Conservation (phyloP, 352 stramenopile species). For the Pythium guiyangense region DNA sequence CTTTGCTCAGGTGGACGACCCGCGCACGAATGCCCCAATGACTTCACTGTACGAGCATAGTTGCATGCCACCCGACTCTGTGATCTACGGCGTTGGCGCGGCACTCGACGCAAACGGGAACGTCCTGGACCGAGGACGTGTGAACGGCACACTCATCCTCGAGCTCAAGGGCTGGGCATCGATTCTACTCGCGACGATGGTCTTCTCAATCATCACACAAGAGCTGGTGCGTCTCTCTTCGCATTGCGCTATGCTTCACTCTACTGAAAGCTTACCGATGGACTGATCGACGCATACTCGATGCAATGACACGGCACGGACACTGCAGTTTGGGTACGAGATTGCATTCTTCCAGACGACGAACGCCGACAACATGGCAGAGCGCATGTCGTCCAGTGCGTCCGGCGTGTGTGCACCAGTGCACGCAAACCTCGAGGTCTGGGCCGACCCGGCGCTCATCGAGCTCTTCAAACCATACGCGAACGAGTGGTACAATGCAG, state of each 20-base stretch:
- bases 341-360: constrained; percentile 28
- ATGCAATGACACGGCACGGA: background rate
- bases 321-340: constrained; percentile 32
- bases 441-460: background rate
- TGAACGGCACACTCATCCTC: constrained; percentile 38
- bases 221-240: constrained; percentile 25
- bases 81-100: constrained; percentile 31
- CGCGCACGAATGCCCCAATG: constrained; percentile 17
- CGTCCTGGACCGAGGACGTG: constrained; percentile 20
- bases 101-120: constrained; percentile 20
- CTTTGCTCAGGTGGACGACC: constrained; percentile 18
- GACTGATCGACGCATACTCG: background rate
- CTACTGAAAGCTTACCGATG: constrained; percentile 5
- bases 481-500: constrained; percentile 32
- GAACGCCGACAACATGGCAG: constrained; percentile 12
- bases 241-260: constrained; percentile 9
- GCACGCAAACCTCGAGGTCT: constrained; percentile 5
- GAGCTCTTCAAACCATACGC: constrained; percentile 5
- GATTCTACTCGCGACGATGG: constrained; percentile 26
- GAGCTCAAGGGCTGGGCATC: constrained; percentile 39
- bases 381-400: constrained; percentile 30
- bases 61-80: constrained; percentile 18
- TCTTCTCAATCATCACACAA: constrained; percentile 42
- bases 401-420: constrained; percentile 7
- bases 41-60: constrained; percentile 22